phyloP scores from a whole-genome alignment of 129 eudicot genomes.

The Centaurea solstitialis region DNA sequence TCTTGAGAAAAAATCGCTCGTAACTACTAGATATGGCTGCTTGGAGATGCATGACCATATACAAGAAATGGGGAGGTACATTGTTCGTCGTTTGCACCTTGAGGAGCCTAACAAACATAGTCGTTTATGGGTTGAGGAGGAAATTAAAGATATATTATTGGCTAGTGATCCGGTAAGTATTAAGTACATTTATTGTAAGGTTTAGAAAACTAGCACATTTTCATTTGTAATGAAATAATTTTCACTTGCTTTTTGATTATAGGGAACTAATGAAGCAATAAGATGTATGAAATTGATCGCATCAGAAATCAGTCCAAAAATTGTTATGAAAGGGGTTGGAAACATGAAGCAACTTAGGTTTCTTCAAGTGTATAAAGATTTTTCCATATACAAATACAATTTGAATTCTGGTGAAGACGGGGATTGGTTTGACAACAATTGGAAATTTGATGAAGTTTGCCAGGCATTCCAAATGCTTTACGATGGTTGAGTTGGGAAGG shows the following conservation, averaged over 20 bases:
- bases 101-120: neutral
- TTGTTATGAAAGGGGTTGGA: neutral
- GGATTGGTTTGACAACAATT: neutral
- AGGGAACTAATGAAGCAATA: conserved; percentile 11
- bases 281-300: neutral
- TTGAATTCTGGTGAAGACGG: no score
- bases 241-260: neutral
- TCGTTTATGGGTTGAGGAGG: neutral
- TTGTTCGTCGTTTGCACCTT: neutral
- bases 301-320: neutral
- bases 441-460: neutral
- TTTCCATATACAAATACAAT: neutral
- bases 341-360: neutral
- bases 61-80: neutral
- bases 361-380: neutral
- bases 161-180: neutral
- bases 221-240: neutral
- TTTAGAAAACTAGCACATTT: neutral
- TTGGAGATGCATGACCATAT: neutral
- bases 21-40: neutral
- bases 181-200: neutral
- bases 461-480: neutral
- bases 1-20: neutral
- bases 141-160: neutral
- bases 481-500: neutral